Base-by-base conservation (phyloP, 2,329 filamentous ascomycete species). In the Pestalotiopsis sp. region DNA sequence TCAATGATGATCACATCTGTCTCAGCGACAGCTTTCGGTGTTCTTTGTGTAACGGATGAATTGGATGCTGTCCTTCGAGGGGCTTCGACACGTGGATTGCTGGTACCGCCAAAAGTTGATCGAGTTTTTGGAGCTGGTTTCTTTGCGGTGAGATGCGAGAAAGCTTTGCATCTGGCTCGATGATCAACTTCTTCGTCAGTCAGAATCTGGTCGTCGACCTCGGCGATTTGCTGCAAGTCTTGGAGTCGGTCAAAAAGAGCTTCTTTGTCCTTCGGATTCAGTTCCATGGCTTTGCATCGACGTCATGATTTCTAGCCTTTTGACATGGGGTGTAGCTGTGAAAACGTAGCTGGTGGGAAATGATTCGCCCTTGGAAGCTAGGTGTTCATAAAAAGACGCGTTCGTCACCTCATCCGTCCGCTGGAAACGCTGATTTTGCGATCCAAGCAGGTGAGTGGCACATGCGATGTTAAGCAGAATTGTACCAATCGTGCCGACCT, bases 191-290 rank as follows among this genome's bases (percentile, higher is more conserved):
- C 73, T 48, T 84, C 79, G 7, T 76, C 71, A 9, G 75, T 72
- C 2, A 77, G 72, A 14, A 73, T 66, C 20, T 76, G 72, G 6
- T 80, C 79, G 10, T 79, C 73, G 1, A 77, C 71, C 67, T 78
- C 71, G 39, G 70, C 64, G 17, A 52, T n/a, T 40, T 70, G 59
- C 11, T 39, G 68, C n/a, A 79, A 73, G 1, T 75, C 72, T 14
- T 79, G 75, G 0, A 86, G 74, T n/a, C 75, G 74, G n/a, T 77
- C 70, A 70, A 86, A 88, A 69, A 83, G 85, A 0, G 78, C 81
- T 24, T 75, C 60, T 72, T 88, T 88, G 44, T 83, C 81, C 63
- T 78, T 71, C 6, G 82, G 68, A 10, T 75, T 60, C 65, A 68
- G 66, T 26, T 75, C 73, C 76, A 77, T 78, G 30, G 20, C 30